A percentile compares a stretch with the other conserved stretches of the same genome.
Conservation (phyloP, 148 eudicot genomes). For the Rhododendron williamsianum region DNA sequence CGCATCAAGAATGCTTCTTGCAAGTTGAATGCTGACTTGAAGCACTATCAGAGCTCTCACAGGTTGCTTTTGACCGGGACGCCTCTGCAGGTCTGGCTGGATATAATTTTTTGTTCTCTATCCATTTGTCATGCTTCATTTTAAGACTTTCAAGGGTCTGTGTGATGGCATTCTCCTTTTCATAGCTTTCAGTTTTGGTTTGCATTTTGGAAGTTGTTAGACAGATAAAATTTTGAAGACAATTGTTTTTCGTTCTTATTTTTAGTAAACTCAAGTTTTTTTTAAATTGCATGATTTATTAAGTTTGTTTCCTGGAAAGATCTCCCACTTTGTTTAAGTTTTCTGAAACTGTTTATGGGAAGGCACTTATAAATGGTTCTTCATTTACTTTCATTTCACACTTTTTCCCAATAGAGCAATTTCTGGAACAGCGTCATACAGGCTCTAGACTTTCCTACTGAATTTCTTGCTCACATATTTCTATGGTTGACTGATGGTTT, state of each 20-base stretch:
- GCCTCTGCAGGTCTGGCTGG: conserved; percentile 70
- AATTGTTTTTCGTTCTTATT: background rate
- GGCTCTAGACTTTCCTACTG: background rate
- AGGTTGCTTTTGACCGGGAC: conserved; percentile 95
- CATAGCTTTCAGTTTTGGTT: background rate
- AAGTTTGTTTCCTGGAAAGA: background rate
- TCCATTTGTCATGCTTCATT: background rate
- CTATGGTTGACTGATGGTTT: conserved; percentile 4
- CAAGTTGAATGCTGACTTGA: conserved; percentile 95
- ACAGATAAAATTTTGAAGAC: background rate
- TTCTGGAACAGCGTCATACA: background rate
- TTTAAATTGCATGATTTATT: background rate
- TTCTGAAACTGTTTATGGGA: background rate
- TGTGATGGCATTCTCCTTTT: background rate
- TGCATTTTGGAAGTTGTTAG: background rate
- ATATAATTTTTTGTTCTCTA: background rate
- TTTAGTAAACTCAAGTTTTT: background rate
- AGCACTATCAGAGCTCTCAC: conserved; percentile 88
- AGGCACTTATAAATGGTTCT: background rate
- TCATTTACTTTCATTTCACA: background rate
- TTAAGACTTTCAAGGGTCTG: background rate
- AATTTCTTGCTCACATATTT: background rate
- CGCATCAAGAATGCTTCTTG: conserved; percentile 98
- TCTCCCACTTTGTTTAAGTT: background rate
- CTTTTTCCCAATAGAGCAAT: background rate